Conservation (phyloP, 306 rosid genomes). For the Biancaea sappan region DNA sequence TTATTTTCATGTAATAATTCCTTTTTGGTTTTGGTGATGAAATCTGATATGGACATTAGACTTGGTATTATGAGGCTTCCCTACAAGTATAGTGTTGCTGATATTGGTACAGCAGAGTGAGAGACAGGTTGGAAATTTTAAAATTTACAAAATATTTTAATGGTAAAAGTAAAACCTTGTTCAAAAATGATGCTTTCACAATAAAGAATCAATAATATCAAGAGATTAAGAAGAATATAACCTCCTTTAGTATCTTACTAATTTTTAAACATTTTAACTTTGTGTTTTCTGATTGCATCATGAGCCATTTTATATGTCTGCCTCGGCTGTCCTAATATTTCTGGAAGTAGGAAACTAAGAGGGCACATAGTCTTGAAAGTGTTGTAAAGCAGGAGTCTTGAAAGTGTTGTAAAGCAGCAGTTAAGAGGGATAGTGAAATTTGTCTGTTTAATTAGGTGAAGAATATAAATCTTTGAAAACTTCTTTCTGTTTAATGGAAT, state of each 20-base stretch:
- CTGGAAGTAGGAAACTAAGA: slow-evolving; percentile 7
- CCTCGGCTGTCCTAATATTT: slow-evolving; percentile 6
- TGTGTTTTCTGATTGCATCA: not conserved
- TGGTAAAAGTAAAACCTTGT: not conserved
- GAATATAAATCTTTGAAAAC: not conserved
- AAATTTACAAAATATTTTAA: not conserved
- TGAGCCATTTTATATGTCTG: not conserved
- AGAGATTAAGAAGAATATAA: no score
- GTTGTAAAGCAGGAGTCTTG: no score
- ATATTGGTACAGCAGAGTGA: slow-evolving; percentile 16
- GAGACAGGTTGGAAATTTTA: slow-evolving; percentile 7
- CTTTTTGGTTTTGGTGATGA: slow-evolving; percentile 1
- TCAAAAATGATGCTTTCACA: not conserved
- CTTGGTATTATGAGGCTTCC: not conserved
- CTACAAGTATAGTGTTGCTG: slow-evolving; percentile 7
- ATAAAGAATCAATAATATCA: not conserved
- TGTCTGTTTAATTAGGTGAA: not conserved
- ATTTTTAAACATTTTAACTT: not conserved
- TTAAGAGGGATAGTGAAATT: not conserved
- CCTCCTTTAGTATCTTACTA: not conserved
- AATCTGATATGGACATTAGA: not conserved
- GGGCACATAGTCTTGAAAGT: not conserved
- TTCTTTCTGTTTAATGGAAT: no score
- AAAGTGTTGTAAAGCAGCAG: no score
- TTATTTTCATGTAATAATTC: not conserved